These are phyloP conservation scores for Colletotrichum sublineola DNA, from an alignment of 2,329 filamentous ascomycete species.

Conservation along the genomic window DNA sequence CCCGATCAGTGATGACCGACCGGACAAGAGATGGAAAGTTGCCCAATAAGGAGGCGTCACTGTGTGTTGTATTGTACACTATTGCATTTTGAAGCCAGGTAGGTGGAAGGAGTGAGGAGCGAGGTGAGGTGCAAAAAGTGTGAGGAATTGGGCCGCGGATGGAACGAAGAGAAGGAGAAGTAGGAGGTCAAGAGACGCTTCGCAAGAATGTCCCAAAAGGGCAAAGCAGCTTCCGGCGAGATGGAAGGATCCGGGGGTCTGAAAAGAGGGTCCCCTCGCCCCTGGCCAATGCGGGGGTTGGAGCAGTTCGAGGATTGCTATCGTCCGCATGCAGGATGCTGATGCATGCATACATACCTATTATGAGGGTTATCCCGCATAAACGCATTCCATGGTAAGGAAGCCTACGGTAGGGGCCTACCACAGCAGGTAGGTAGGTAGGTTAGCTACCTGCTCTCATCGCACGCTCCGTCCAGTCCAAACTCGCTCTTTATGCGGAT, in stretches of 20 bases:
- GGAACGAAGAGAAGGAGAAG: constrained; percentile 28
- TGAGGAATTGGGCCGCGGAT: constrained; percentile 21
- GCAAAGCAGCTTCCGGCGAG: constrained; percentile 33
- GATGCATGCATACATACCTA: not conserved
- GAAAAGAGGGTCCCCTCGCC: constrained; percentile 11
- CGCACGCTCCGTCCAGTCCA: not conserved
- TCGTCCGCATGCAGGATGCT: constrained; percentile 19
- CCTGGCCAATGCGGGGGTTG: constrained; percentile 39
- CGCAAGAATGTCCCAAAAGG: constrained; percentile 46
- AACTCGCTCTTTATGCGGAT: not conserved
- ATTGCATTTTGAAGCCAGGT: constrained; percentile 11
- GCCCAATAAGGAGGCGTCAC: constrained; percentile 1
- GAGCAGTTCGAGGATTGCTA: constrained; percentile 36
- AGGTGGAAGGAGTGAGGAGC: constrained; percentile 15
- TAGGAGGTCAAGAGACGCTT: constrained; percentile 40
- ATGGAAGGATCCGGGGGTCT: constrained; percentile 36
- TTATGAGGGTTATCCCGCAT: not conserved
- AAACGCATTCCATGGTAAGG: not conserved
- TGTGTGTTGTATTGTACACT: not conserved
- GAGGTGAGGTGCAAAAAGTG: constrained; percentile 17
- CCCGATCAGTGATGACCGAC: not conserved
- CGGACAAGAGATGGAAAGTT: not conserved
- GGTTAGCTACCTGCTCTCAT: too few relatives aligned
- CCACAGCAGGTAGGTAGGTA: too few relatives aligned
- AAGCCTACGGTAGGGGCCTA: too few relatives aligned